Percentiles rank a stretch among this genome's conserved stretches.
phyloP scores from a whole-genome alignment of 1,139 yeast species.

The Pichia kudriavzevii region DNA sequence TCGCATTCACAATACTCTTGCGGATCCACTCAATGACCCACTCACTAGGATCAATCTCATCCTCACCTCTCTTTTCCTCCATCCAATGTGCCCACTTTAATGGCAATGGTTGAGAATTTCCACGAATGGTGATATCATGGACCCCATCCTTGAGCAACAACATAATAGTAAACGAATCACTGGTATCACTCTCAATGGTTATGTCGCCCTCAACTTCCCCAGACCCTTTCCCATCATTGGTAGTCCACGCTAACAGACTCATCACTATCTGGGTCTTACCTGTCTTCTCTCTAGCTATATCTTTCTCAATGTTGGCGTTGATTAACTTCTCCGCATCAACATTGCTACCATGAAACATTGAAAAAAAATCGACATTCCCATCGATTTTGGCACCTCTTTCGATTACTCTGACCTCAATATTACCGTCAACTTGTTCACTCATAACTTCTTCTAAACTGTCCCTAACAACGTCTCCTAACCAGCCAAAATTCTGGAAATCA shows the following conservation, averaged over 20 bases:
- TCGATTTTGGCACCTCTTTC: slow-evolving; percentile 33
- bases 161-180: slow-evolving; percentile 56
- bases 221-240: slow-evolving; percentile 18
- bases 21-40: slow-evolving; percentile 95
- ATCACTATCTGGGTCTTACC: slow-evolving; percentile 58
- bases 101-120: slow-evolving; percentile 88
- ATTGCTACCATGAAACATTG: slow-evolving; percentile 67
- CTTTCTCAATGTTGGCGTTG: slow-evolving; percentile 75
- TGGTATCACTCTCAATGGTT: slow-evolving; percentile 33
- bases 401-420: slow-evolving; percentile 52
- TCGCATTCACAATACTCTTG: slow-evolving; percentile 68
- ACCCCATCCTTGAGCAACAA: slow-evolving; percentile 69
- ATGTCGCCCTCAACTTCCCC: slow-evolving; percentile 29
- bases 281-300: slow-evolving; percentile 42
- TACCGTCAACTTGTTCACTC: slow-evolving; percentile 86
- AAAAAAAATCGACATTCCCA: slow-evolving; percentile 41
- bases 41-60: slow-evolving; percentile 69
- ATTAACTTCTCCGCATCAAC: slow-evolving; percentile 88
- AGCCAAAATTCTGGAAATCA: slow-evolving; percentile 68
- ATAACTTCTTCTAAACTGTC: slow-evolving; percentile 74
- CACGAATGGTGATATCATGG: slow-evolving; percentile 64
- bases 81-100: slow-evolving; percentile 84
- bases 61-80: slow-evolving; percentile 32
- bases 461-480: slow-evolving; percentile 54
- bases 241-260: slow-evolving; percentile 65